phyloP scores from a whole-genome alignment of 768 basidiomycete species.

The Megacollybia marginata region DNA sequence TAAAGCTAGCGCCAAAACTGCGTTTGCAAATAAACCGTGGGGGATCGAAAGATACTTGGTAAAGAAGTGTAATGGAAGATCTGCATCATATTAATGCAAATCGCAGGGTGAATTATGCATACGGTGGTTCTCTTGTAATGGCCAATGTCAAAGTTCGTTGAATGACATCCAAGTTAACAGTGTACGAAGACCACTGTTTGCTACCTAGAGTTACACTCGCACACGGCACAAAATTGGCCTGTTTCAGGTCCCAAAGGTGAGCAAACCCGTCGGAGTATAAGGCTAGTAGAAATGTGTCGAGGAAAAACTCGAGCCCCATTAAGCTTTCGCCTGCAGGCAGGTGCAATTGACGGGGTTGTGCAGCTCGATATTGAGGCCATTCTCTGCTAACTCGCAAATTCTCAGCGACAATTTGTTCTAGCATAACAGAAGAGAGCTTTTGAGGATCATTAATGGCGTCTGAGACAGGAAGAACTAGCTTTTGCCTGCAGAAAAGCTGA shows the following conservation, averaged over 20 bases:
- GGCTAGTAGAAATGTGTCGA: conserved; percentile 41
- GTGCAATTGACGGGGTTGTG: conserved; percentile 1
- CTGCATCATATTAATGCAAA: not conserved
- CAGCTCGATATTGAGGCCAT: conserved; percentile 10
- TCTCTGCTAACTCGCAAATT: not conserved
- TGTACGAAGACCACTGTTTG: conserved; percentile 8
- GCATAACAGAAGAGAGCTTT: not conserved
- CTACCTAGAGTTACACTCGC: not conserved
- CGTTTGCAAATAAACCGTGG: not conserved
- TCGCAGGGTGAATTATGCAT: not conserved
- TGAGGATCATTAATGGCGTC: not conserved
- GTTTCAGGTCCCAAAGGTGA: conserved; percentile 31
- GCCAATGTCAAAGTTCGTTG: conserved; percentile 17
- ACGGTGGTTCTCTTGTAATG: conserved; percentile 10
- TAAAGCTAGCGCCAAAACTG: conserved; percentile 1
- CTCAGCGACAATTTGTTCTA: not conserved
- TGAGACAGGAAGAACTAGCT: conserved; percentile 7
- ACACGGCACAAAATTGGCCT: not conserved
- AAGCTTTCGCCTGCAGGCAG: conserved; percentile 9
- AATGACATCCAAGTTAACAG: conserved; percentile 13
- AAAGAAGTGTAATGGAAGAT: not conserved
- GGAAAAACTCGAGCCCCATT: conserved; percentile 30
- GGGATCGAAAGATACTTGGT: conserved; percentile 1
- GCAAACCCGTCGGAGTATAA: conserved; percentile 34
- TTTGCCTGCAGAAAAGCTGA: conserved; percentile 5